Evolutionary conservation across 2,329 filamentous ascomycete genomes (phyloP).

Genomic region (Aspergillus transmontanensis): DNA sequence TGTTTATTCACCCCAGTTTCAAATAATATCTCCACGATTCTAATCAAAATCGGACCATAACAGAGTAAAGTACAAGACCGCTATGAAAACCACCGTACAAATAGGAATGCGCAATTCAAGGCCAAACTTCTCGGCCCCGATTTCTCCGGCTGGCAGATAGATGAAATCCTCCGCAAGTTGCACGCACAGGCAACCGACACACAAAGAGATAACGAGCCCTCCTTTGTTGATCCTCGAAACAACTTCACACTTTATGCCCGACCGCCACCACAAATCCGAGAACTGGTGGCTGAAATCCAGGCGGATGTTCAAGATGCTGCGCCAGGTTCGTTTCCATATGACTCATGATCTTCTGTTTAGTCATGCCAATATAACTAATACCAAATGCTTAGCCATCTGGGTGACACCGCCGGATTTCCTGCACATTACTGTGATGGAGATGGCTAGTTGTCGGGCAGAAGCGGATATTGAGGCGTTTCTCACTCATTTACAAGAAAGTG

Average conservation of each 20-base stretch:
- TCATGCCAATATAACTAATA: neutral
- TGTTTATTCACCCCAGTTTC: neutral
- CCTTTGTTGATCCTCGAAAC: constrained; percentile 74
- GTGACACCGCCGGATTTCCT: constrained; percentile 77
- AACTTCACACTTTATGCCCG: constrained; percentile 89
- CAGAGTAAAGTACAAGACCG: constrained; percentile 62
- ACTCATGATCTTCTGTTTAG: neutral
- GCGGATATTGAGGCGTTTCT: constrained; percentile 68
- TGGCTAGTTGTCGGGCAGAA: constrained; percentile 76
- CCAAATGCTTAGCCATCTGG: constrained; percentile 67
- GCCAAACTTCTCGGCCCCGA: constrained; percentile 69
- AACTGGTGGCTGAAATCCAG: constrained; percentile 71
- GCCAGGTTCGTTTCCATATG: constrained; percentile 61
- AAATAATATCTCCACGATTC: neutral
- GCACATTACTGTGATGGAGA: constrained; percentile 83
- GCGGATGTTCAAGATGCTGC: constrained; percentile 63
- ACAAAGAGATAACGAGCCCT: constrained; percentile 62
- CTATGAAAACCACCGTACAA: constrained; percentile 73
- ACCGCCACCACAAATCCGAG: constrained; percentile 71
- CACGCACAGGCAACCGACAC: constrained; percentile 41
- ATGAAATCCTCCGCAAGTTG: constrained; percentile 73
- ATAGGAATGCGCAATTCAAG: constrained; percentile 75
- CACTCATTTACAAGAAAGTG: constrained; percentile 55
- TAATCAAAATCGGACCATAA: neutral
- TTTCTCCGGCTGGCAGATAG: constrained; percentile 73